Conservation (phyloP, 306 rosid genomes). For the Gillenia trifoliata region DNA sequence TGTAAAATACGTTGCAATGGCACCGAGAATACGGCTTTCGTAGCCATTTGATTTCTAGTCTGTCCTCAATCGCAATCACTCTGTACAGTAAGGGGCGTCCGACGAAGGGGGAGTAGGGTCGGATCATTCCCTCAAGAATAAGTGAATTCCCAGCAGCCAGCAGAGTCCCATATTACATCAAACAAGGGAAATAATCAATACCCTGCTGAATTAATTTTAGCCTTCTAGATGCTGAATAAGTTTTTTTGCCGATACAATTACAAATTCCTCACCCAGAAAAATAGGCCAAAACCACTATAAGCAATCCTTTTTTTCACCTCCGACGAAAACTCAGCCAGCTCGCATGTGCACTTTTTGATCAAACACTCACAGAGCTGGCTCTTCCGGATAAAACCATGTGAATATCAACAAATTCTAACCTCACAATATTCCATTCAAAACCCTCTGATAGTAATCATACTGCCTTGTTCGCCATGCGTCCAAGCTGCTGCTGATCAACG, state of each 20-base stretch:
- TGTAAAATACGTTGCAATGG: slow-evolving; percentile 11
- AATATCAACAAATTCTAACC: slow-evolving; percentile 23
- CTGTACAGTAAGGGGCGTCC: slow-evolving; percentile 38
- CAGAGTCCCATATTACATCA: slow-evolving; percentile 33
- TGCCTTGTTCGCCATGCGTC: slow-evolving; percentile 99
- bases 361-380: slow-evolving; percentile 24
- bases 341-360: slow-evolving; percentile 21
- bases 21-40: slow-evolving; percentile 20
- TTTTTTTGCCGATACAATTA: slow-evolving; percentile 24
- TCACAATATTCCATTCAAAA: slow-evolving; percentile 96
- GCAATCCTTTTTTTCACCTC: slow-evolving; percentile 26
- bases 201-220: slow-evolving; percentile 27
- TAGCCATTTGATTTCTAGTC: slow-evolving; percentile 21
- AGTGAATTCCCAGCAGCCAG: slow-evolving; percentile 17
- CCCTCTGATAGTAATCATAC: slow-evolving; percentile 96
- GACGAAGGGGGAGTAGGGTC: slow-evolving; percentile 20
- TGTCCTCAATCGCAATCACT: slow-evolving; percentile 31
- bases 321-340: slow-evolving; percentile 32
- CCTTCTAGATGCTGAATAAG: slow-evolving; percentile 20
- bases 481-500: slow-evolving; percentile 93
- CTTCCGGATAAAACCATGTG: slow-evolving; percentile 33
- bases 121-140: slow-evolving; percentile 26
- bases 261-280: slow-evolving; percentile 36
- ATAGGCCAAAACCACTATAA: slow-evolving; percentile 27
- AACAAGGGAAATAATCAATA: slow-evolving; percentile 17